Conservation (phyloP, 1,284 basidiomycete genomes). For the Pseudozyma pruni region DNA sequence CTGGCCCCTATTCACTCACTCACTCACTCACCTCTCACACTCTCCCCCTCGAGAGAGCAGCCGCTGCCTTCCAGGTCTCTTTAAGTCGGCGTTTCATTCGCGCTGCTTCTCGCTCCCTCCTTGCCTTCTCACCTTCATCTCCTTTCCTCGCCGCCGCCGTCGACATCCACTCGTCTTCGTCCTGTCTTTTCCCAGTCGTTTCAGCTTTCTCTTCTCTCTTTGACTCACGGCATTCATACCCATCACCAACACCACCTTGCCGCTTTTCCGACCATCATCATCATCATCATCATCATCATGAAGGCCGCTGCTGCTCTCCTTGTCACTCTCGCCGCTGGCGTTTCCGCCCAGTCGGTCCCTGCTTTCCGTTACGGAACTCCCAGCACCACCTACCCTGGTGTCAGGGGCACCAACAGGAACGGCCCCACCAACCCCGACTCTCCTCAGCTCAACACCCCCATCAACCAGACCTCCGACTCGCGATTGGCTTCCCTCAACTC, state of each 20-base stretch:
- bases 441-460: slow-evolving; percentile 57
- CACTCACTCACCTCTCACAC: too few relatives aligned
- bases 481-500: slow-evolving; percentile 65
- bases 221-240: slow-evolving; percentile 8
- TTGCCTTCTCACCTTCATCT: slow-evolving; percentile 12
- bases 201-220: slow-evolving; percentile 1
- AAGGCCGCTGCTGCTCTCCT: slow-evolving; percentile 44
- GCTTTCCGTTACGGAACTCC: slow-evolving; percentile 62
- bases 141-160: slow-evolving; percentile 4
- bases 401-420: slow-evolving; percentile 47
- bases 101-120: not conserved
- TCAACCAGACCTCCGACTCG: slow-evolving; percentile 62
- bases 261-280: not conserved
- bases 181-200: slow-evolving; percentile 5
- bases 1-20: too few relatives aligned
- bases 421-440: slow-evolving; percentile 61
- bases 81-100: too few relatives aligned
- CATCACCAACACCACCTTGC: slow-evolving; percentile 6
- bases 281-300: slow-evolving; percentile 17
- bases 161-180: slow-evolving; percentile 4
- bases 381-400: slow-evolving; percentile 53
- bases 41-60: not conserved
- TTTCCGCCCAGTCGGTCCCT: slow-evolving; percentile 35
- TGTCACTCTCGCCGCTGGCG: slow-evolving; percentile 34
- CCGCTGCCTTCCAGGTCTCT: too few relatives aligned